These are phyloP conservation scores for Heracleum sosnowskyi DNA, from an alignment of 129 eudicot genomes.

Conservation along the genomic window DNA sequence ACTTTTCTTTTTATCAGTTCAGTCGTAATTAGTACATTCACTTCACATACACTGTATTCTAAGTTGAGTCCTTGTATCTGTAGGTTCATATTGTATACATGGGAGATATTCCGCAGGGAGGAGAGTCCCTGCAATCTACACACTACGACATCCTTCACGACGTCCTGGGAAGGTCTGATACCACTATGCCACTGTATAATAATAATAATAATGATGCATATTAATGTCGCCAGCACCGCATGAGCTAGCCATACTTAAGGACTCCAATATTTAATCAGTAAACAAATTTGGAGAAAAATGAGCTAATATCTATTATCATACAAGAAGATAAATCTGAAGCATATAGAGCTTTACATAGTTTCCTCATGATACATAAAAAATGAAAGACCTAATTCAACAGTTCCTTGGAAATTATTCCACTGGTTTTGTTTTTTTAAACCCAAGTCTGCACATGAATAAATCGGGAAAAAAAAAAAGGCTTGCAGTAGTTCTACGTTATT, in stretches of 20 bases:
- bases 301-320: no score
- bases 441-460: background rate
- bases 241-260: no score
- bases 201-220: no score
- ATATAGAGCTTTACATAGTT: no score
- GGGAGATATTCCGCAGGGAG: conserved; percentile 25
- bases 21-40: no score
- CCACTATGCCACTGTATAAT: no score
- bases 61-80: background rate
- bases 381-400: background rate
- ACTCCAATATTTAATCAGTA: no score
- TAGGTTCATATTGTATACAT: conserved; percentile 24
- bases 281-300: no score
- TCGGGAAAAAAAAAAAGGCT: background rate
- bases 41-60: background rate
- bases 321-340: no score
- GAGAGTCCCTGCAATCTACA: conserved; percentile 11
- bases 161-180: conserved; percentile 19
- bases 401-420: background rate
- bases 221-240: no score
- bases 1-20: background rate
- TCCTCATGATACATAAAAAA: background rate
- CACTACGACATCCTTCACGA: background rate
- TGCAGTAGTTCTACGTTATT: background rate
- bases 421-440: background rate